Conservation (phyloP, 2,329 filamentous ascomycete genomes). For the Paraphaeosphaeria minitans region DNA sequence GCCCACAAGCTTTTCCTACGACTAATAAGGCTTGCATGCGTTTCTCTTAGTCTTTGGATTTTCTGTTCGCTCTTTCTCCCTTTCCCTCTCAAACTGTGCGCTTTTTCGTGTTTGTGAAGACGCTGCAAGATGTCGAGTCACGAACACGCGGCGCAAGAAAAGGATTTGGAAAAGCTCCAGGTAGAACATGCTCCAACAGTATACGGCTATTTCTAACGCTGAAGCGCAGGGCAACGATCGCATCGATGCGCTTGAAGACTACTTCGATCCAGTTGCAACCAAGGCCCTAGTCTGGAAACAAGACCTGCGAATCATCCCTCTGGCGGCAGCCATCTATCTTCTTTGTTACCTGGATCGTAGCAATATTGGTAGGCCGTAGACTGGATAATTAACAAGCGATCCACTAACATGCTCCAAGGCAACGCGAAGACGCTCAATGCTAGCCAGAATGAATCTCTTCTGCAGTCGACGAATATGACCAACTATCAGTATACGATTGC, state of each 20-base stretch:
- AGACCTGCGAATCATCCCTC: conserved; percentile 11
- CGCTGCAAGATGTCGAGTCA: conserved; percentile 2
- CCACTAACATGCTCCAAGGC: not conserved
- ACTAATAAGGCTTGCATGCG: not conserved
- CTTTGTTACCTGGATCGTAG: conserved; percentile 32
- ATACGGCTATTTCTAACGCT: not conserved
- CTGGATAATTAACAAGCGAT: not conserved
- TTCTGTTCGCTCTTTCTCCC: not conserved
- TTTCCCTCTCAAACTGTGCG: not conserved
- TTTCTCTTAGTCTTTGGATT: not conserved
- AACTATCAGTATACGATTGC: conserved; percentile 57
- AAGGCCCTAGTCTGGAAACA: conserved; percentile 11
- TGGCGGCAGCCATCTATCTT: conserved; percentile 11
- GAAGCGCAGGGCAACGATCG: not conserved
- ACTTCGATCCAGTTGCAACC: conserved; percentile 6
- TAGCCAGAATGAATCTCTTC: conserved; percentile 64
- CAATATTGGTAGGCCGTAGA: conserved; percentile 47
- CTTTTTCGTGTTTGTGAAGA: not conserved
- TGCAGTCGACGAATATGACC: conserved; percentile 66
- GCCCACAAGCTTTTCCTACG: conserved; percentile 2
- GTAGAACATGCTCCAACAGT: not conserved
- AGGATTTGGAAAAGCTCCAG: conserved; percentile 1
- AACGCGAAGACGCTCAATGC: conserved; percentile 60
- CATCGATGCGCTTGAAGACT: conserved; percentile 3
- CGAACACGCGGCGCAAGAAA: conserved; percentile 2